These are phyloP conservation scores for Niebla homalea DNA, from an alignment of 495 filamentous ascomycete genomes.

Conservation along the genomic window DNA sequence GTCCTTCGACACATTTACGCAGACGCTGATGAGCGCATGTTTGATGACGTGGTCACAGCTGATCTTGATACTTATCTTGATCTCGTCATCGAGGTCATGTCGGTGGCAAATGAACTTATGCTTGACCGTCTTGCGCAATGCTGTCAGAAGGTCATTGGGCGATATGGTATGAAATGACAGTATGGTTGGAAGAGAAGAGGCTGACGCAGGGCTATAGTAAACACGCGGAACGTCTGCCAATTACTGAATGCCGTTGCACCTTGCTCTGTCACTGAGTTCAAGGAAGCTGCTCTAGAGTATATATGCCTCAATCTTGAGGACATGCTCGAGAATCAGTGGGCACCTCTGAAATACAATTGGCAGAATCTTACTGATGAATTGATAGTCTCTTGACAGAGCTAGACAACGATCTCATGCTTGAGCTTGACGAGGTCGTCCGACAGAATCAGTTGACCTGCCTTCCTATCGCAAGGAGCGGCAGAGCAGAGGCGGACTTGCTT, in stretches of 20 bases:
- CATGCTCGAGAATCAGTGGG: slow-evolving; percentile 73
- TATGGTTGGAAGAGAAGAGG: background rate
- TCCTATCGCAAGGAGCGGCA: slow-evolving; percentile 61
- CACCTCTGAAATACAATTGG: background rate
- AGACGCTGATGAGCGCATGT: slow-evolving; percentile 67
- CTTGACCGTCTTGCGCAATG: slow-evolving; percentile 78
- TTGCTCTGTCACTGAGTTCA: slow-evolving; percentile 71
- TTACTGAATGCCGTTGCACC: slow-evolving; percentile 74
- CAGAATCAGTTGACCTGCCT: slow-evolving; percentile 67
- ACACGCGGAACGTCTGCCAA: slow-evolving; percentile 70
- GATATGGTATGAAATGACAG: slow-evolving; percentile 51
- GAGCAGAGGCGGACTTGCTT: slow-evolving; percentile 53
- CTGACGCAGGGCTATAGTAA: slow-evolving; percentile 37
- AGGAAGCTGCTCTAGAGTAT: slow-evolving; percentile 79
- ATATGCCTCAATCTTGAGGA: slow-evolving; percentile 80
- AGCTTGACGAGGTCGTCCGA: slow-evolving; percentile 66
- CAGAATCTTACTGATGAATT: background rate
- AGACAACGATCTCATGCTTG: slow-evolving; percentile 66
- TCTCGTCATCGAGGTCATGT: slow-evolving; percentile 81
- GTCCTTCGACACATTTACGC: slow-evolving; percentile 76
- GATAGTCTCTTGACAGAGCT: slow-evolving; percentile 61
- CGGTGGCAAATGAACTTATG: slow-evolving; percentile 87
- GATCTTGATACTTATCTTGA: slow-evolving; percentile 75
- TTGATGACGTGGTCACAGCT: slow-evolving; percentile 58
- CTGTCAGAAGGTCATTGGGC: slow-evolving; percentile 79